Percentiles rank a stretch among this genome's conserved stretches.
phyloP scores from a whole-genome alignment of 1,139 yeast genomes.

The Yamadazyma dendronema region DNA sequence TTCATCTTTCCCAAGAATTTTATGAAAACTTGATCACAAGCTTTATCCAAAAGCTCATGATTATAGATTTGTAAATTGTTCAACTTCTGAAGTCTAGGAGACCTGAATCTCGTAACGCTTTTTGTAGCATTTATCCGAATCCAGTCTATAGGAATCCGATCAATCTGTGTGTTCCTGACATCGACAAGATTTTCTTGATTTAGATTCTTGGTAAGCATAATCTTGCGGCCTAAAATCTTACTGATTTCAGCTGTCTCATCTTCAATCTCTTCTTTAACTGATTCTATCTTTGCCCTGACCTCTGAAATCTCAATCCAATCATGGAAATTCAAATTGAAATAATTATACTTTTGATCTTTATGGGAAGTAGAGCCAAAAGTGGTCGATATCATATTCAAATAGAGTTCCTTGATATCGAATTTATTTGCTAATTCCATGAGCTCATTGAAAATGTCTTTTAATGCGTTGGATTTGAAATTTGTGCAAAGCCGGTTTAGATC shows the following conservation, averaged over 20 bases:
- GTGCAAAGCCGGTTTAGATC: conserved; percentile 13
- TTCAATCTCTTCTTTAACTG: conserved; percentile 44
- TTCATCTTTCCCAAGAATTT: conserved; percentile 49
- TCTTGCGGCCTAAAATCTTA: conserved; percentile 52
- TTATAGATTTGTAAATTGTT: conserved; percentile 59
- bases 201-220: conserved; percentile 51
- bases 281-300: conserved; percentile 42
- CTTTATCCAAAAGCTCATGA: conserved; percentile 54
- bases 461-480: conserved; percentile 23
- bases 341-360: conserved; percentile 45
- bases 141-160: conserved; percentile 70
- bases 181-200: conserved; percentile 74
- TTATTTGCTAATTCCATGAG: conserved; percentile 18
- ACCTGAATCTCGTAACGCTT: conserved; percentile 66
- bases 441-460: conserved; percentile 22
- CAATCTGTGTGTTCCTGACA: conserved; percentile 56
- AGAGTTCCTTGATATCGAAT: conserved; percentile 23
- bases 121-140: conserved; percentile 71
- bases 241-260: conserved; percentile 51
- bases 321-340: conserved; percentile 47
- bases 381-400: conserved; percentile 55
- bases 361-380: conserved; percentile 50
- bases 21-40: conserved; percentile 56
- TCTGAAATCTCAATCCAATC: conserved; percentile 40
- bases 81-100: conserved; percentile 54